Percentiles rank a stretch among this genome's conserved stretches.
phyloP scores from a whole-genome alignment of 306 rosid species.

The Gastrolobium villosum region DNA sequence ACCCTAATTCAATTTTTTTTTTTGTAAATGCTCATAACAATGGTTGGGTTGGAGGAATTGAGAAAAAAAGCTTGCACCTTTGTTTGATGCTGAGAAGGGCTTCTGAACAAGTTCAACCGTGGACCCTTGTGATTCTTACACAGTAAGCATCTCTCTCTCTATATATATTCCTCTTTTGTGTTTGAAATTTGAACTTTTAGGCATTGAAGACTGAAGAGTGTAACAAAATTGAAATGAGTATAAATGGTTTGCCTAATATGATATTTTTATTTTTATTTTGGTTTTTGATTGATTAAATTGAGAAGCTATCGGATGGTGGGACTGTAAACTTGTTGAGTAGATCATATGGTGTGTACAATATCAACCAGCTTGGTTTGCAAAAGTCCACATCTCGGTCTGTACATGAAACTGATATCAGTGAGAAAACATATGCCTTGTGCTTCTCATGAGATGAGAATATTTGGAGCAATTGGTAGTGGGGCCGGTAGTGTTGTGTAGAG shows the following conservation, averaged over 20 bases:
- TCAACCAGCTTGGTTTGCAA: constrained; percentile 81
- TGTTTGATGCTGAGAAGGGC: constrained; percentile 60
- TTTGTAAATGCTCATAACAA: too few species aligned
- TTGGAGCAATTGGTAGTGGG: constrained; percentile 97
- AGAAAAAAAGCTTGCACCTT: constrained; percentile 75
- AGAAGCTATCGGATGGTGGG: constrained; percentile 75
- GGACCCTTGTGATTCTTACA: constrained; percentile 75
- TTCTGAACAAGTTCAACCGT: constrained; percentile 60
- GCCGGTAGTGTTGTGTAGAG: constrained; percentile 98
- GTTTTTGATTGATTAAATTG: background rate
- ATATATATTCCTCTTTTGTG: background rate
- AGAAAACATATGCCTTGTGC: constrained; percentile 79
- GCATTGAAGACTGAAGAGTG: constrained; percentile 7
- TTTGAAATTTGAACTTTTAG: background rate
- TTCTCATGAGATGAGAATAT: constrained; percentile 88
- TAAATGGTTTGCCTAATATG: background rate
- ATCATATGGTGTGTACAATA: constrained; percentile 79
- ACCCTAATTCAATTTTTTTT: too few species aligned
- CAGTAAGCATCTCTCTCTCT: constrained; percentile 52
- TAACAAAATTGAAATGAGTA: constrained; percentile 2
- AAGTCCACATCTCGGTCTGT: constrained; percentile 65
- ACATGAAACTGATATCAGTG: constrained; percentile 52
- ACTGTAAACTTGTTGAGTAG: constrained; percentile 79
- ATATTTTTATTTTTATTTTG: background rate
- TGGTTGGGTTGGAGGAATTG: too few species aligned